These are phyloP conservation scores for Saccharomycodes ludwigii DNA, from an alignment of 805 yeast species.

Conservation along the genomic window DNA sequence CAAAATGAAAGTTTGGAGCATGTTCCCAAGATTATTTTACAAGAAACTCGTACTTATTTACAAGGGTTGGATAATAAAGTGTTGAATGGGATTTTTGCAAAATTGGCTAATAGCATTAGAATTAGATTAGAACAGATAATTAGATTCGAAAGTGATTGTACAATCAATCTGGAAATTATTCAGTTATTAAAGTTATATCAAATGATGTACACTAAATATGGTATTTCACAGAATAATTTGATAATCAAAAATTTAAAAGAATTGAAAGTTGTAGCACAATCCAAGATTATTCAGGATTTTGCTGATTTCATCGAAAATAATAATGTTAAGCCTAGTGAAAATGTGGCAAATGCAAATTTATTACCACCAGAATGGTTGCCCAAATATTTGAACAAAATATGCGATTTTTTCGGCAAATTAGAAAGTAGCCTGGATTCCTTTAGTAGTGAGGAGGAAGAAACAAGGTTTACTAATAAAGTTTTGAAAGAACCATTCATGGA, in stretches of 20 bases:
- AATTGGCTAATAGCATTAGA: constrained; percentile 38
- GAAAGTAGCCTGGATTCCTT: constrained; percentile 21
- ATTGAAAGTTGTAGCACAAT: constrained; percentile 12
- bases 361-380: constrained; percentile 78
- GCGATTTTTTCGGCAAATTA: constrained; percentile 47
- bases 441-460: constrained; percentile 18
- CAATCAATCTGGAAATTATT: constrained; percentile 43
- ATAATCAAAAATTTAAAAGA: constrained; percentile 13
- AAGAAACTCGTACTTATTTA: constrained; percentile 13
- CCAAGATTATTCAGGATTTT: constrained; percentile 13
- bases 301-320: constrained; percentile 13
- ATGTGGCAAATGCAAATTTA: constrained; percentile 36
- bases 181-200: constrained; percentile 56
- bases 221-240: constrained; percentile 14
- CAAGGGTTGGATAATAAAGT: constrained; percentile 17
- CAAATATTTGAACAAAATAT: constrained; percentile 35
- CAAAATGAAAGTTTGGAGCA: constrained; percentile 14
- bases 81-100: constrained; percentile 20
- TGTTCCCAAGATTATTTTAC: constrained; percentile 10
- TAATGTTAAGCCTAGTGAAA: constrained; percentile 22
- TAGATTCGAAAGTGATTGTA: constrained; percentile 48
- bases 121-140: constrained; percentile 58
- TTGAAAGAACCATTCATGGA: constrained; percentile 29
- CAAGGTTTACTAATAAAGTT: constrained; percentile 29
- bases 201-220: constrained; percentile 46